Conservation (phyloP, 2,329 filamentous ascomycete genomes). For the Aspergillus pseudotamarii region DNA sequence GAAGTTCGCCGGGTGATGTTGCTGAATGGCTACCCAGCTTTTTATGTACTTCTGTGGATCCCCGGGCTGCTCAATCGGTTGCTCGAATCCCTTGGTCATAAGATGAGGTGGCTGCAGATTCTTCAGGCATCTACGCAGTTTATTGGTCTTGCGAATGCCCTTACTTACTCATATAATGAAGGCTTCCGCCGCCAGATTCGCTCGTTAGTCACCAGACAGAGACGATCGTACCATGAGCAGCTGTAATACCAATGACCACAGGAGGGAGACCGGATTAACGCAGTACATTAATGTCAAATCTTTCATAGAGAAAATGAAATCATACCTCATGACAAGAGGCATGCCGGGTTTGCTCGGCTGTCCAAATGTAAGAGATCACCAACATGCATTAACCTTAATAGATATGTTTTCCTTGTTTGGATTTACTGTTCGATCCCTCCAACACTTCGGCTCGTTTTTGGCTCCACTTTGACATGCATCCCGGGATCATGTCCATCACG, state of each 20-base stretch:
- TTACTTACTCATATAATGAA: conserved; percentile 3
- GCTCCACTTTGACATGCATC: no score
- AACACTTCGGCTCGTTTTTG: no score
- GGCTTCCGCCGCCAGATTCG: neutral
- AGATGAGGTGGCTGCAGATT: neutral
- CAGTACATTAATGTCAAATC: neutral
- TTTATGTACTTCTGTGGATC: neutral
- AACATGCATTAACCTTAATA: neutral
- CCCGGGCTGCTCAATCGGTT: conserved; percentile 1
- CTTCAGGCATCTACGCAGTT: neutral
- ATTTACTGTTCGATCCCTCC: no score
- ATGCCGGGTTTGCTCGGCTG: neutral
- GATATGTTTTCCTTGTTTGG: neutral
- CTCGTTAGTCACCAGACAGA: neutral
- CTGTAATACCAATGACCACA: neutral
- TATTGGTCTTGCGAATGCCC: neutral
- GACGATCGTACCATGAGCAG: neutral
- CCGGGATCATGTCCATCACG: no score
- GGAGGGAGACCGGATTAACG: neutral
- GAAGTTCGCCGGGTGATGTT: neutral
- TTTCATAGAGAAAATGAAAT: neutral
- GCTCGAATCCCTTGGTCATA: neutral
- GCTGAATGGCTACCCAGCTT: neutral
- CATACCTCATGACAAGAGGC: neutral
- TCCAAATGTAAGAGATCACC: neutral